Evolutionary conservation across 306 rosid genomes (phyloP).

Genomic region (Rosa rugosa): DNA sequence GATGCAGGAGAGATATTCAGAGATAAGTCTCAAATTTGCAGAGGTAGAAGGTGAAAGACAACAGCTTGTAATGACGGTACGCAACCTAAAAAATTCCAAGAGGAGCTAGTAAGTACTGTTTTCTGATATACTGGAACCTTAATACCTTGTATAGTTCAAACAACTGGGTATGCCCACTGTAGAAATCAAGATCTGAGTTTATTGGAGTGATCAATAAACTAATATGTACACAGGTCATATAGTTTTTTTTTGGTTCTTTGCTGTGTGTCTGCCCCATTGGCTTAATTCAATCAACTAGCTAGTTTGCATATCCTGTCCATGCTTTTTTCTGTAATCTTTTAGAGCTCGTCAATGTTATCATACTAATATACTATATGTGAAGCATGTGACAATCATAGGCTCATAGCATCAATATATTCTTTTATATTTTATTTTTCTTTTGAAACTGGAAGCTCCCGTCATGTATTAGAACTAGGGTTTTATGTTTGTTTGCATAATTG

Average conservation of each 20-base stretch:
- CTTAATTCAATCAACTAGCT: slow-evolving; percentile 25
- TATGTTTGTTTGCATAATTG: not conserved
- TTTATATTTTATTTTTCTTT: slow-evolving; percentile 25
- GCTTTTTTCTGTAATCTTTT: slow-evolving; percentile 24
- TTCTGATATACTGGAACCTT: slow-evolving; percentile 25
- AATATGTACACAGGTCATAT: slow-evolving; percentile 42
- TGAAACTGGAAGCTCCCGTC: slow-evolving; percentile 17
- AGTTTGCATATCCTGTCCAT: slow-evolving; percentile 23
- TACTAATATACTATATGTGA: not conserved
- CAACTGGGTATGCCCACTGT: slow-evolving; percentile 28
- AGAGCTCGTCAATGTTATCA: slow-evolving; percentile 24
- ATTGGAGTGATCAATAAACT: slow-evolving; percentile 52
- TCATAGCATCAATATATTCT: slow-evolving; percentile 33
- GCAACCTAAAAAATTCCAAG: slow-evolving; percentile 64
- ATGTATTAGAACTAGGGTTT: not conserved
- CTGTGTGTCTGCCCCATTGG: slow-evolving; percentile 35
- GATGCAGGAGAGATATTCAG: slow-evolving; percentile 98
- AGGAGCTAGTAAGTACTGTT: slow-evolving; percentile 39
- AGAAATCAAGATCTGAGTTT: slow-evolving; percentile 28
- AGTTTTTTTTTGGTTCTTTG: slow-evolving; percentile 15
- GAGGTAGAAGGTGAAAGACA: slow-evolving; percentile 99
- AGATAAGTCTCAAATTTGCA: slow-evolving; percentile 93
- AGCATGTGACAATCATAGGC: slow-evolving; percentile 8
- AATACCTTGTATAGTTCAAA: slow-evolving; percentile 49
- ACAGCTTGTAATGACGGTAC: slow-evolving; percentile 83